Evolutionary conservation across 768 basidiomycete genomes (phyloP), one percentile per base, ranked within the genome.

Genomic region (Hygrocybe coccinea): DNA sequence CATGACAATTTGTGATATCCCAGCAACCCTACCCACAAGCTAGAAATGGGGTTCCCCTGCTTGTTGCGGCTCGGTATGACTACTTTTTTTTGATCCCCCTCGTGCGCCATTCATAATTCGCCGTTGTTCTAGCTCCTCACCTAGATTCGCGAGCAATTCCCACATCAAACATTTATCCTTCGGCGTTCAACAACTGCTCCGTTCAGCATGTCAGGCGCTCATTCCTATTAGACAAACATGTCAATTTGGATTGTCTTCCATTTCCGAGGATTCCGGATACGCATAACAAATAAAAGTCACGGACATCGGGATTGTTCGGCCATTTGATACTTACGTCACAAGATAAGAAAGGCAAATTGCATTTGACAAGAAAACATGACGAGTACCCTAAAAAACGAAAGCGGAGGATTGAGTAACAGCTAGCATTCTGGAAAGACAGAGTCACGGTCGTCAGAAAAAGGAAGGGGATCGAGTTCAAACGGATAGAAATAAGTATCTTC

Each of bases 391-490:
- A 67, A 63, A 63, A 56, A 60, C 10, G 22, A 14, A 34, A 60
- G 67, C 70, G 51, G 64, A 69, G 58, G 56, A 35, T 60, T 65
- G 66, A 55, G 54, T 59, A 67, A 56, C 56, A 62, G 70, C 79
- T 85, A 87, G 71, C 85, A 87, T 70, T 84, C 82, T 74, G 80
- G 77, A 70, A 81, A 82, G 50, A 49, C 11, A 68, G 77, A 70
- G 68, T 71, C 67, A 62, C 63, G 62, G 64, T 76, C 74, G 62
- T 79, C 74, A 62, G 83, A 78, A 65, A 86, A 88, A 45, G 88
- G 86, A 55, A 87, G 79, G 36, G 86, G 81, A 62, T 88, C 86
- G 67, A 85, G 72, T 69, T 86, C 83, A 60, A 85, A 86, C 36
- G 78, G 77, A 65, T 80, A 80, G 71, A 84, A 82, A 63, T 78